Evolutionary conservation across 345 rosid genomes (phyloP).

Genomic region (Hevea brasiliensis): DNA sequence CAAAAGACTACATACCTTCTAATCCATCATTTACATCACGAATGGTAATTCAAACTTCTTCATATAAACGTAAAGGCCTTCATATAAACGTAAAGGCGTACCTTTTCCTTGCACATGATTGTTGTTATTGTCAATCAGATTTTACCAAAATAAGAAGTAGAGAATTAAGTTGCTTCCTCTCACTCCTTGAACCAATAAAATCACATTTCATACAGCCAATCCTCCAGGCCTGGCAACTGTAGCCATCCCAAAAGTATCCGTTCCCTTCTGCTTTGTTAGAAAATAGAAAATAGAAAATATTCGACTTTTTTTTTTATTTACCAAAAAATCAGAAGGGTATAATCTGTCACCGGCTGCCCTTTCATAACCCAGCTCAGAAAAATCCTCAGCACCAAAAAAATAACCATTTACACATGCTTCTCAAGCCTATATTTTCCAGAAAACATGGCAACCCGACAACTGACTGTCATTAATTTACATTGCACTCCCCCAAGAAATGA

Average conservation of each 20-base stretch:
- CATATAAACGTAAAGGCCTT: neutral
- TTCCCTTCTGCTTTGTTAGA: constrained; percentile 22
- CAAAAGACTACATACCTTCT: constrained; percentile 10
- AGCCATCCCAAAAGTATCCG: constrained; percentile 12
- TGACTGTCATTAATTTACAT: constrained; percentile 45
- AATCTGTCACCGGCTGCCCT: constrained; percentile 15
- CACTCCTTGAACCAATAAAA: constrained; percentile 15
- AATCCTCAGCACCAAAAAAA: constrained; percentile 23
- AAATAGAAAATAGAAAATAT: neutral
- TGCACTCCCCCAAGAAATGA: constrained; percentile 21
- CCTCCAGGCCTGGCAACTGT: constrained; percentile 10
- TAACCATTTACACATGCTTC: constrained; percentile 16
- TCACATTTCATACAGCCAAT: constrained; percentile 7
- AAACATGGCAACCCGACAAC: constrained; percentile 13
- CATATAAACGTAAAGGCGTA: neutral
- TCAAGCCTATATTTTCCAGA: constrained; percentile 14
- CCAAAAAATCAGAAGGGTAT: constrained; percentile 26
- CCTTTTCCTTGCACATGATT: constrained; percentile 1
- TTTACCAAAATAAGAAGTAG: constrained; percentile 9
- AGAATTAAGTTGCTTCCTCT: constrained; percentile 18
- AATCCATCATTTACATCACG: constrained; percentile 24
- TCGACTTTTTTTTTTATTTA: constrained; percentile 21
- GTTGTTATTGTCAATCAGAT: constrained; percentile 8
- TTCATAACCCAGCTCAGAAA: constrained; percentile 29
- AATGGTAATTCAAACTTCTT: constrained; percentile 17